Evolutionary conservation across 2,329 filamentous ascomycete genomes (phyloP), one percentile per base, ranked within the genome.

Genomic region (Sodiomyces alkalinus): DNA sequence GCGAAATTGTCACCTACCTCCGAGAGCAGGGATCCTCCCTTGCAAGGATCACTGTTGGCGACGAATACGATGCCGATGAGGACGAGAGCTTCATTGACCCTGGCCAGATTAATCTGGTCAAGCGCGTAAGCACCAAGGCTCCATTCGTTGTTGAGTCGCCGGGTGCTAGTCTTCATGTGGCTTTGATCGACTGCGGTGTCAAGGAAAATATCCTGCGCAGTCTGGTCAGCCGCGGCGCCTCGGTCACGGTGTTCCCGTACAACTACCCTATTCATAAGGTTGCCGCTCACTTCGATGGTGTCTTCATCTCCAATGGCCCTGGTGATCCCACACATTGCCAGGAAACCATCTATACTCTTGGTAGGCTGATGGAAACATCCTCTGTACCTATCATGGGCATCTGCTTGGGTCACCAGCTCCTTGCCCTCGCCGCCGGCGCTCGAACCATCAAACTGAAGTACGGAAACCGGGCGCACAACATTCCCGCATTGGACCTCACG

Each of bases 181-280:
- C 87, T 33, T 69, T 98, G 42, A 79, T 98, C 50, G 90, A 98
- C 60, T 98, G 90, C 48, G 90, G 90, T 64, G 90, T 96, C 42
- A 98, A 98, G 72, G 90, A 98, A 71, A 98, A 98, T 64, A 98
- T 98, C 46, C 75, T 98, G 34, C 83, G 90, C 48, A 92, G 81
- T 53, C 67, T 98, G 35, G 86, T 96, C 48, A 77, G 71, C 56
- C 85, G 90, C 39, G 90, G 90, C 35, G 82, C 86, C 30, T 86
- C 81, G 38, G 80, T 92, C 39, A 96, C 90, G 22, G 81, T 83
- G 45, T 92, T 98, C 65, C 90, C 90, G 34, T 94, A 80, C 59
- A 76, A 96, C 63, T 96, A 90, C 62, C 87, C 86, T 29, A 90
- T 98, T 52, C 86, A 96, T 70, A 94, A 96, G 69, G 81, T 94